Conservation (phyloP, 768 basidiomycete genomes). For the Strobilomyces echinocephalus region DNA sequence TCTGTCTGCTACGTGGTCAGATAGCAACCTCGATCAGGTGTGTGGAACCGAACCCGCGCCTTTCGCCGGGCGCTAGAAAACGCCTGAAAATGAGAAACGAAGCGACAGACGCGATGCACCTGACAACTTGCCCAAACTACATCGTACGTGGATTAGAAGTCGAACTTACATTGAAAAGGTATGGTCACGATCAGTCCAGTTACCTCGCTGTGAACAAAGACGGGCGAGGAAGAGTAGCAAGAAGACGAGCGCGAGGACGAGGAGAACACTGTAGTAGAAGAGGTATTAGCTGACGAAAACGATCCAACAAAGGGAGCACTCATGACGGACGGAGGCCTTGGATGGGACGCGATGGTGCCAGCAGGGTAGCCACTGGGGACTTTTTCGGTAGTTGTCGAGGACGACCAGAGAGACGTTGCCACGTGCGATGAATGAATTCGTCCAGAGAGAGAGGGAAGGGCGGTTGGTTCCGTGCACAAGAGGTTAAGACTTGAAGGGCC, state of each 20-base stretch:
- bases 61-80: conserved; percentile 72
- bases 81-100: neutral
- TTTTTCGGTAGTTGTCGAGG: conserved; percentile 53
- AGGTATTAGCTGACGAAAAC: neutral
- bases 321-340: conserved; percentile 57
- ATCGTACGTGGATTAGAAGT: conserved; percentile 13
- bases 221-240: conserved; percentile 36
- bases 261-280: conserved; percentile 59
- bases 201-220: conserved; percentile 83
- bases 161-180: neutral
- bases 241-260: conserved; percentile 54
- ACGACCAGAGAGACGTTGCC: conserved; percentile 9
- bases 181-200: neutral
- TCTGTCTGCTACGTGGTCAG: neutral
- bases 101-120: conserved; percentile 39
- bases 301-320: conserved; percentile 19
- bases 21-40: conserved; percentile 69
- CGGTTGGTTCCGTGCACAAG: no score
- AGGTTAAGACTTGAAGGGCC: no score
- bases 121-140: conserved; percentile 89
- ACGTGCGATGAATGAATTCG: no score
- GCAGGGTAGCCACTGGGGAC: conserved; percentile 70
- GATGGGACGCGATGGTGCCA: conserved; percentile 56
- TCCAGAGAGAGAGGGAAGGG: no score
- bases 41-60: conserved; percentile 85